Base-by-base conservation (phyloP, 805 yeast genomes). In the Starmerella khaoyaiensis region DNA sequence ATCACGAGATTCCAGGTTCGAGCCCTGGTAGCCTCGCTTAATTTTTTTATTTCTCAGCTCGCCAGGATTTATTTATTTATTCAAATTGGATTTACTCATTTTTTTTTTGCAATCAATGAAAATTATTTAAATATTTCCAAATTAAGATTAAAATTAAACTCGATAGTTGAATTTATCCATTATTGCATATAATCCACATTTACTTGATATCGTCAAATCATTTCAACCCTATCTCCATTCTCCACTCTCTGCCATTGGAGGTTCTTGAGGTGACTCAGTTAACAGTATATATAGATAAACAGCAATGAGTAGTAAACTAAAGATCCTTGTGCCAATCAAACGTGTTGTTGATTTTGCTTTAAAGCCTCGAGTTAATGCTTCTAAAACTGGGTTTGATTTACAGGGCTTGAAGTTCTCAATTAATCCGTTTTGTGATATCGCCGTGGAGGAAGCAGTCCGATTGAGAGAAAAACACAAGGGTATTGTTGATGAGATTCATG, bases 391-490 rank as follows among this genome's bases (percentile, higher is more conserved):
- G 5, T 74, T 80, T 34, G 94, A 84, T 50, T 74, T 87, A 38
- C 72, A 79, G 46, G 96, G 95, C 40, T 81, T 82, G 49, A 87
- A 87, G 63, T 84, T 78, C 66, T 72, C 83, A 54, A 82, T 87
- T 59, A 90, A 90, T 58, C 98, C 99, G 39, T 90, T 90, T 61
- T 90, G 94, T 62, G 98, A 90, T 61, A 90, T 90, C 56, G 98
- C 98, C 7, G 73, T 90, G 36, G 98, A 90, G 61, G 98, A 90
- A 59, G 93, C 97, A 1, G 64, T 86, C 28, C 72, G 77, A 49
- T 69, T 90, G 50, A 74, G 70, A 52, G 83, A 79, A 48, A 64
- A 65, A 26, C 61, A 78, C 56, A 75, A 76, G 52, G 59, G 42
- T 28, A 58, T 71, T 34, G 94, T 84, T 14, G 94, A 83, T 47